A percentile compares a stretch with the other conserved stretches of the same genome.
Conservation (phyloP, 805 yeast genomes). For the Teunomyces cretensis region DNA sequence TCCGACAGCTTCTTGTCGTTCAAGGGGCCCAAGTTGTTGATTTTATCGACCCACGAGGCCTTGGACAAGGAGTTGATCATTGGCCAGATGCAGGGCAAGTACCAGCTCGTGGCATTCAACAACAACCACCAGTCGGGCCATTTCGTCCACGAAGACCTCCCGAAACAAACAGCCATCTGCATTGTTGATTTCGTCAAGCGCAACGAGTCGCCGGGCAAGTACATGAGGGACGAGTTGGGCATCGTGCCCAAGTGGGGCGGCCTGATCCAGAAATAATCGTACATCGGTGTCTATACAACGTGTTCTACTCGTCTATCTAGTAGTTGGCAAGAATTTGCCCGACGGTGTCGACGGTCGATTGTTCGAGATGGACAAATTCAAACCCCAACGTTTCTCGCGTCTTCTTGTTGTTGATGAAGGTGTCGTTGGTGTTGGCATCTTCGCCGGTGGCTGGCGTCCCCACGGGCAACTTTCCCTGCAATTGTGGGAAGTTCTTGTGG, state of each 20-base stretch:
- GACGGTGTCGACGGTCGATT: too few relatives aligned
- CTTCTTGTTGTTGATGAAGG: too few relatives aligned
- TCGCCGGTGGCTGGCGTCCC: too few relatives aligned
- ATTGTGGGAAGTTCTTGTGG: too few relatives aligned
- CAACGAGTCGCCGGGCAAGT: conserved; percentile 36
- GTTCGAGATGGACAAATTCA: too few relatives aligned
- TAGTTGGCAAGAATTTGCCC: too few relatives aligned
- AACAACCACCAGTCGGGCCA: conserved; percentile 68
- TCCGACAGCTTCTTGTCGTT: conserved; percentile 49
- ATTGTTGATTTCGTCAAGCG: conserved; percentile 50
- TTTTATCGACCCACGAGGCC: conserved; percentile 86
- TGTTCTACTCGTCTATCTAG: too few relatives aligned
- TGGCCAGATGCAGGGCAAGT: conserved; percentile 98
- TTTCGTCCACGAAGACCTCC: conserved; percentile 91
- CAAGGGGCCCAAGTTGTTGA: conserved; percentile 59
- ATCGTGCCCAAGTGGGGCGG: conserved; percentile 39
- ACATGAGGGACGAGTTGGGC: conserved; percentile 29
- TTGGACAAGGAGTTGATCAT: conserved; percentile 82
- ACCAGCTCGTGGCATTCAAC: conserved; percentile 78
- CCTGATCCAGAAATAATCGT: conserved; percentile 2
- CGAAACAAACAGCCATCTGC: conserved; percentile 62
- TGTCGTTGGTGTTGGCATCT: too few relatives aligned
- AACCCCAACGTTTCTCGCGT: too few relatives aligned
- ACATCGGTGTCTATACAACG: too few relatives aligned
- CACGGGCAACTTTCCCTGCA: too few relatives aligned